Base-by-base conservation (phyloP, 306 rosid species). In the Heteromeles arbutifolia region DNA sequence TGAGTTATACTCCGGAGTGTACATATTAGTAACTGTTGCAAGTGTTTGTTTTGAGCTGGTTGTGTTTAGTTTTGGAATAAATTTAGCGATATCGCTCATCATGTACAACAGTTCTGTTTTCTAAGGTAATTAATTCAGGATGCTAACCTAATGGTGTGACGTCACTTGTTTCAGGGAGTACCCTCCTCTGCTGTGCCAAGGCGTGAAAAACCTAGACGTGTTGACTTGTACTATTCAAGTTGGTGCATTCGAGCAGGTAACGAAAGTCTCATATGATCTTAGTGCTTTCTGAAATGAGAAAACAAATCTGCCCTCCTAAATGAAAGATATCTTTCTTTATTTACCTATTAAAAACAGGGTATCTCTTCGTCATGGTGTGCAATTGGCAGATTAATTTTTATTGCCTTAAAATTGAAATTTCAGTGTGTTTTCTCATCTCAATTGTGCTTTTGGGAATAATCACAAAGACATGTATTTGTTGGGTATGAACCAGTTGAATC, bases 211-310 rank as follows among this genome's bases (percentile, higher is more conserved):
- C 89, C 87, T 34, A 88, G 83, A 57, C 89, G 91, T 7, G 91
- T 88, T 25, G 89, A 88, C 45, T 76, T 88, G 75, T 88, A 83
- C 77, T 88, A 88, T 75, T 88, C 91, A 61, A 88, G 91, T 57
- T 88, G 91, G 91, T 85, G 89, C 83, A 83, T 88, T 45, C 91
- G 89, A 74, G 80, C 89, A 81, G 91, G 91, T 88, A 83, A 78
- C 12, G 10, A 9, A 32, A 54, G 62, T 29, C 24, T 25, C 28
- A 5, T 3, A 6, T 25, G 25, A 41, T 67, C 52, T 48, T 31
- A 2, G 11, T 8, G 8, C 5, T 67, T 21, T 56, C 19, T 56
- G 25, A 56, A 56, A 56, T 56, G 62, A 9, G 28, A 56, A 45
- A 50, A 69, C 24, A 75, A 45, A 71, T 50, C 21, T 79, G 24